Base-by-base conservation (phyloP, 2,329 filamentous ascomycete genomes). In the Aureobasidium sp. region DNA sequence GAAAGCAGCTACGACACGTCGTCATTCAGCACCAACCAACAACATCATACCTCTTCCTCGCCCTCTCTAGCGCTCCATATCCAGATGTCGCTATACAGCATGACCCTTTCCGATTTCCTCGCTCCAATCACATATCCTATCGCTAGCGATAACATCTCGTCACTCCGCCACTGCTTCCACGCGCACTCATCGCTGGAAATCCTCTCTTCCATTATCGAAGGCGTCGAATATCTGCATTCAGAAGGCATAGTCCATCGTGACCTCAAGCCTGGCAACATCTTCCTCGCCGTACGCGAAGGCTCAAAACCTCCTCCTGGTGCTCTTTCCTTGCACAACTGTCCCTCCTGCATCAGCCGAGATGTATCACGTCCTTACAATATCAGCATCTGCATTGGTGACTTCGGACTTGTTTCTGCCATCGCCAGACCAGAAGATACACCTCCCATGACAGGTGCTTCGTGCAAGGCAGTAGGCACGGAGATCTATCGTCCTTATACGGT, bases 251-350 rank as follows among this genome's bases (percentile, higher is more conserved):
- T 87, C 0, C 86, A 89, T 67, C 82, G 85, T 10, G 86, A 89
- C 67, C 75, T 89, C 27, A 89, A 89, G 67, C 86, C 86, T 0
- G 83, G 81, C 3, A 89, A 89, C 65, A 82, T 89, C 32, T 87
- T 89, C 70, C 74, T 89, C 0, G 82, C 81, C 2, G 29, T 65
- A 66, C 68, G 68, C 48, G 73, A 75, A 0, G 61, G 65, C 63
- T 1, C 66, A 61, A 58, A 59, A 53, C 25, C 61, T 63, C 41
- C 64, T 62, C 71, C 77, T 4, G 78, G 80, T 21, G 78, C 75
- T 25, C 73, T 80, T n/a, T 73, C 81, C 47, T 67, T 81, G 1
- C 73, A 75, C 1, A 70, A 66, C 0, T 85, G 83, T 66, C 5
- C 44, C 4, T 50, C 58, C n/a, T 50, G 45, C 14, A n/a, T 27